phyloP scores from a whole-genome alignment of 1,284 basidiomycete genomes.

The Leccinum solheimii region DNA sequence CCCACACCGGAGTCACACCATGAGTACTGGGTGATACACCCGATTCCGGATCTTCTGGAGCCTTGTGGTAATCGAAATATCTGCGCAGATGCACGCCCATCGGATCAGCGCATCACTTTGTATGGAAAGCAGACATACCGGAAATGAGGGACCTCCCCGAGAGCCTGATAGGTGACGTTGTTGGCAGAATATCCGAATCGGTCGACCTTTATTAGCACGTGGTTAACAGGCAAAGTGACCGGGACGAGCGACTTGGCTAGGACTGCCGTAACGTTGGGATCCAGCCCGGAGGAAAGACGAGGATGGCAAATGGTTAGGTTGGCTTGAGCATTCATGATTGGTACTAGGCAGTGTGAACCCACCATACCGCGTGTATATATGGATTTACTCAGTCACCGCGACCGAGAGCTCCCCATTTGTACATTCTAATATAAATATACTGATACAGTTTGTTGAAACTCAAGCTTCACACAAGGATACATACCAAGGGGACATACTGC shows the following conservation, averaged over 20 bases:
- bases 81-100: constrained; percentile 33
- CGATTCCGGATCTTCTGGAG: constrained; percentile 37
- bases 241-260: constrained; percentile 32
- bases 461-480: not conserved
- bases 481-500: not conserved
- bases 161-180: constrained; percentile 58
- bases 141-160: constrained; percentile 64
- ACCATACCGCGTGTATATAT: not conserved
- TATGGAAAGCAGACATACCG: constrained; percentile 38
- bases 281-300: constrained; percentile 30
- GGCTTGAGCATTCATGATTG: not conserved
- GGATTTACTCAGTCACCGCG: not conserved
- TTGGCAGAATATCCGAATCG: constrained; percentile 67
- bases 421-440: not conserved
- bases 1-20: constrained; percentile 67
- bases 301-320: constrained; percentile 37
- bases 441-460: not conserved
- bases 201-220: constrained; percentile 58
- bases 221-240: constrained; percentile 40
- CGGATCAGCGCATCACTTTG: not conserved
- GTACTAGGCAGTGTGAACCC: not conserved
- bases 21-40: constrained; percentile 47
- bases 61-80: constrained; percentile 63
- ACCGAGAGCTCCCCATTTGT: not conserved
- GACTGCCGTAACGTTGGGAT: constrained; percentile 18